Evolutionary conservation across 1,284 basidiomycete genomes (phyloP), one percentile per base, ranked within the genome.

Genomic region (Hemileccinum hortonii): DNA sequence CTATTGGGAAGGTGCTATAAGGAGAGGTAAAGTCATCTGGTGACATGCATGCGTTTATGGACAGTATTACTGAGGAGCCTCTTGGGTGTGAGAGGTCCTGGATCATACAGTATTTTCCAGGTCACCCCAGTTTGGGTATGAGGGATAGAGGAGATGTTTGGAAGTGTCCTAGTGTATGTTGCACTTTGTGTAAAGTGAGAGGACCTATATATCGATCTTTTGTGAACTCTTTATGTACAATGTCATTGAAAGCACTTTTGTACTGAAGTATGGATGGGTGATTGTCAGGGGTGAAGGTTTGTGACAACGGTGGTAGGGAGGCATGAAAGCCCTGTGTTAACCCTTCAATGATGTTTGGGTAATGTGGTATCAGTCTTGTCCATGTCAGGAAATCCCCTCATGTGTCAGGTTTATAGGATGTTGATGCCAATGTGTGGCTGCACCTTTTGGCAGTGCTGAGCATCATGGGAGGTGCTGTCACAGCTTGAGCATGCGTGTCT

Each of bases 1-100:
- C 18, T 6, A 53, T 53, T 0, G 18, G 1, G 3, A 57, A 57
- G 0, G 43, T 56, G 18, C 46, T 56, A 3, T 42, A 56, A 0
- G n/a, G 15, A 2, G 45, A 9, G 0, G 46, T 43, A 18, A 43
- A 57, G 4, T 36, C 0, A 1, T 44, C 41, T 3, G 0, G 15
- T 4, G 0, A 26, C 2, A 9, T 9, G 8, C 26, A 26, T 26
- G 49, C 26, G 6, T 58, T 53, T 1, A 57, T 50, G 1, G 30
- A 48, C 24, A 5, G 35, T 9, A 6, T 26, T 0, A 10, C 14
- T 16, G 9, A 2, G 11, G 19, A 9, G 1, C 7, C 3, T 10
- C 14, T 10, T 7, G 15, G 30, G 19, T 12, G 6, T 11, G 43
- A 44, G 3, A 44, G 30, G 18, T 44, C n/a, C 12, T 44, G 29